Conservation (phyloP, 257 asterid genomes). For the Oldenlandia corymbosa region DNA sequence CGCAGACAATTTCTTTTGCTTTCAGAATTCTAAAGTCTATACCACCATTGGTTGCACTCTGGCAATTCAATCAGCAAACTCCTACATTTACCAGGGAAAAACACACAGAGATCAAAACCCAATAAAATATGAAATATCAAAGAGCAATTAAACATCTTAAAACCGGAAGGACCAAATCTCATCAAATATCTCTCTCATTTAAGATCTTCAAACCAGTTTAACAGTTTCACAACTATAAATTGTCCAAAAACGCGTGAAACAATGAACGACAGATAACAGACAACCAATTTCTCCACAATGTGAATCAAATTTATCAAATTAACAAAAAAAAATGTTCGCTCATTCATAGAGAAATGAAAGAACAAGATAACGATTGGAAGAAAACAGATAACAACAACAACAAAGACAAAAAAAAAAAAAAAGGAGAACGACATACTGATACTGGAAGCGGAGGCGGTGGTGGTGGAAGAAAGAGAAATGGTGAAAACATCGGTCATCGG, state of each 20-base stretch:
- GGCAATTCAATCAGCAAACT: slow-evolving; percentile 36
- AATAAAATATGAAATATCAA: slow-evolving; percentile 17
- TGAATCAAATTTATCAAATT: neutral
- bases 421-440: neutral
- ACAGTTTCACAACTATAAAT: neutral
- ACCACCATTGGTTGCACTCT: slow-evolving; percentile 24
- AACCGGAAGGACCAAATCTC: slow-evolving; percentile 9
- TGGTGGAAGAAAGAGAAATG: slow-evolving; percentile 7
- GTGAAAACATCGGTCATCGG: slow-evolving; percentile 30
- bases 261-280: neutral
- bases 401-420: neutral
- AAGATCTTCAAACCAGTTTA: slow-evolving; percentile 28
- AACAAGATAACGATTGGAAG: too few species aligned
- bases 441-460: slow-evolving; percentile 14
- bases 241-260: neutral
- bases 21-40: slow-evolving; percentile 29
- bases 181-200: slow-evolving; percentile 15
- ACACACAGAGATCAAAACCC: slow-evolving; percentile 15
- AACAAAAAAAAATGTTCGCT: too few species aligned
- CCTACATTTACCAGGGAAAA: slow-evolving; percentile 22
- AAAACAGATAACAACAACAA: too few species aligned
- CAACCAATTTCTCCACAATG: slow-evolving; percentile 29
- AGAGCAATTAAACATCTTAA: neutral
- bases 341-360: too few species aligned
- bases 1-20: slow-evolving; percentile 2